A percentile compares a stretch with the other conserved stretches of the same genome.
Conservation (phyloP, 768 basidiomycete genomes). For the Russula virescens region DNA sequence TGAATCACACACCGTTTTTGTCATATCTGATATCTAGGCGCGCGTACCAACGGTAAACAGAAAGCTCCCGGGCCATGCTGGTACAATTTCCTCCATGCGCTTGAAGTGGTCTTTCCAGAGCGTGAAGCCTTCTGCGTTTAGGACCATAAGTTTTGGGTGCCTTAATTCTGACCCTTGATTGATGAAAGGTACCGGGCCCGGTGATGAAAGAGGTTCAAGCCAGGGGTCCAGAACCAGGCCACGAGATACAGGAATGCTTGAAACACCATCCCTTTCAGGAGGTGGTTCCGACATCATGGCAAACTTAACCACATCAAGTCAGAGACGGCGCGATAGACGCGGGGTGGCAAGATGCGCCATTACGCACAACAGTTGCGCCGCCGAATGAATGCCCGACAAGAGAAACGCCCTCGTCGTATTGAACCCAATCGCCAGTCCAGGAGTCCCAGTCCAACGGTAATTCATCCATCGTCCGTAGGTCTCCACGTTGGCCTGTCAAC, state of each 20-base stretch:
- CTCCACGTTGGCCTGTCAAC: constrained; percentile 18
- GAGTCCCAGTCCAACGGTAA: constrained; percentile 46
- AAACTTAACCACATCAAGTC: constrained; percentile 35
- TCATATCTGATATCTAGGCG: not conserved
- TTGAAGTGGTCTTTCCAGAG: constrained; percentile 73
- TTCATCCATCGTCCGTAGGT: constrained; percentile 41
- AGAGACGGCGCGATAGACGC: not conserved
- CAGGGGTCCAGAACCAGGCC: constrained; percentile 76
- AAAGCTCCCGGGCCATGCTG: constrained; percentile 35
- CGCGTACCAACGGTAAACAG: constrained; percentile 20
- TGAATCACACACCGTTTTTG: not conserved
- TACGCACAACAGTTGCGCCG: constrained; percentile 45
- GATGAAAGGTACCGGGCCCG: constrained; percentile 38
- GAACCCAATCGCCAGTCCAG: constrained; percentile 30
- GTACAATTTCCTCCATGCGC: constrained; percentile 48
- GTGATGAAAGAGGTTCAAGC: constrained; percentile 68
- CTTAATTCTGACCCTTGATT: constrained; percentile 15
- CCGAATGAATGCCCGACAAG: constrained; percentile 56
- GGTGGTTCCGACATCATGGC: constrained; percentile 50
- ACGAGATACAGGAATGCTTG: constrained; percentile 47
- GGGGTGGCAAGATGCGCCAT: not conserved
- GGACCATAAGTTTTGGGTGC: constrained; percentile 42
- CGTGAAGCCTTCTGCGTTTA: constrained; percentile 75
- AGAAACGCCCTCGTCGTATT: constrained; percentile 34
- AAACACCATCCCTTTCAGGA: constrained; percentile 32